phyloP scores from a whole-genome alignment of 176 grass and related monocot species.

The Oryza glumipatula region DNA sequence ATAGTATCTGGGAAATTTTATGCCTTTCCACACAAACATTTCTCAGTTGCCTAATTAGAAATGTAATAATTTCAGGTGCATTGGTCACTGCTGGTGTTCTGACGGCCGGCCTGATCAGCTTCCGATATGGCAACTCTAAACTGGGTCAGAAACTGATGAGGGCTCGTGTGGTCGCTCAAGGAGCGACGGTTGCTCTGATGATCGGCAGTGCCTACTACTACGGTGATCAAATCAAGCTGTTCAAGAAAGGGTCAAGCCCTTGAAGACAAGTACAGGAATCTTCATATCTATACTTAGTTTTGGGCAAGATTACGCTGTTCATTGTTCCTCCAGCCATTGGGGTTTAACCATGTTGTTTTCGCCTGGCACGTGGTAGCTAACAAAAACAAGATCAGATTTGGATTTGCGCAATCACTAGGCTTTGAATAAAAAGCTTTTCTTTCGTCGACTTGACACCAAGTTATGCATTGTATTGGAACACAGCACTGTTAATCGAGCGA shows the following conservation, averaged over 20 bases:
- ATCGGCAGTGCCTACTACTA: conserved; percentile 88
- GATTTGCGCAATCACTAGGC: neutral
- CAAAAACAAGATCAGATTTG: conserved; percentile 13
- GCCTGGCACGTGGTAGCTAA: conserved; percentile 32
- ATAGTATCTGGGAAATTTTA: neutral
- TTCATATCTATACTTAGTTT: neutral
- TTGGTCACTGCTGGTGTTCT: conserved; percentile 89
- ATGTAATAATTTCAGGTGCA: conserved; percentile 59
- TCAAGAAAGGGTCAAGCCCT: conserved; percentile 60
- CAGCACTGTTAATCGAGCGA: no score
- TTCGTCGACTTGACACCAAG: neutral
- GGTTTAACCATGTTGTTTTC: conserved; percentile 31
- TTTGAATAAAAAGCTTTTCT: conserved; percentile 23
- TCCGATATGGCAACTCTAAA: conserved; percentile 83
- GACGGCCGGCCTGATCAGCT: conserved; percentile 85
- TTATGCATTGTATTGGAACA: neutral
- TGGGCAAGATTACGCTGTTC: neutral
- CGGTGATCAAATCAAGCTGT: conserved; percentile 76
- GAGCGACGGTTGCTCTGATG: conserved; percentile 91
- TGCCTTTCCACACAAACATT: neutral
- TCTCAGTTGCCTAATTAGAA: neutral
- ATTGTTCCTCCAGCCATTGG: neutral
- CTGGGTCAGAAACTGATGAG: conserved; percentile 93
- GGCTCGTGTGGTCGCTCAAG: conserved; percentile 80
- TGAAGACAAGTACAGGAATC: conserved; percentile 32